These are phyloP conservation scores for Datura wrightii DNA, from an alignment of 257 asterid species.

Conservation along the genomic window DNA sequence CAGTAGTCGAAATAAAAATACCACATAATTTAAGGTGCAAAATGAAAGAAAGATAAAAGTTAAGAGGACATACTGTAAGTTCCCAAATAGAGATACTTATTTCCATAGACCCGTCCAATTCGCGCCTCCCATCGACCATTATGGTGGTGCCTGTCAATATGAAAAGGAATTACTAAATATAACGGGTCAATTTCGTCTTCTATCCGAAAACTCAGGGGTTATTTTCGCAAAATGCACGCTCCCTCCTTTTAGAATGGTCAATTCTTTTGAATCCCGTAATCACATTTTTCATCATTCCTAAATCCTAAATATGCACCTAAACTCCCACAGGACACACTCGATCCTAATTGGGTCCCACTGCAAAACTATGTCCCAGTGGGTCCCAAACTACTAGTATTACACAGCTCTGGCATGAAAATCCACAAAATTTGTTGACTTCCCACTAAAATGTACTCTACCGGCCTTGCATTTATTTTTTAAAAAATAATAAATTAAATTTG, in stretches of 20 bases:
- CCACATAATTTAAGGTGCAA: neutral
- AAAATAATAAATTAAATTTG: neutral
- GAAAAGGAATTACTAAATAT: neutral
- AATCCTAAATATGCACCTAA: neutral
- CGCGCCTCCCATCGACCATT: conserved; percentile 99
- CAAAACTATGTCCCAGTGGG: neutral
- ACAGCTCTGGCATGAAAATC: neutral
- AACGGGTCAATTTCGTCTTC: conserved; percentile 15
- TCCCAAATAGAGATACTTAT: conserved; percentile 88
- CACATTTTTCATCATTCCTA: neutral
- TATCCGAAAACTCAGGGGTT: neutral
- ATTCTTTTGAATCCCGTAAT: neutral
- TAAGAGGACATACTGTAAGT: conserved; percentile 56
- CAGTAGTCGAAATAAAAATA: neutral
- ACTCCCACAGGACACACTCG: too few species aligned
- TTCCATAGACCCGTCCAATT: conserved; percentile 84
- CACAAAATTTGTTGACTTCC: conserved; percentile 25
- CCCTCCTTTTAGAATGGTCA: neutral
- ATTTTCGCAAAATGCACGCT: neutral
- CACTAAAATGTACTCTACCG: neutral
- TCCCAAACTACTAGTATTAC: neutral
- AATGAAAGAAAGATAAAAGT: neutral
- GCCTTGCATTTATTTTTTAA: neutral
- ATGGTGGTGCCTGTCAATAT: conserved; percentile 83
- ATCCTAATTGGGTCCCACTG: conserved; percentile 31